phyloP scores from a whole-genome alignment of 192 early-diverging fungal species.

The Backusella westeae region DNA sequence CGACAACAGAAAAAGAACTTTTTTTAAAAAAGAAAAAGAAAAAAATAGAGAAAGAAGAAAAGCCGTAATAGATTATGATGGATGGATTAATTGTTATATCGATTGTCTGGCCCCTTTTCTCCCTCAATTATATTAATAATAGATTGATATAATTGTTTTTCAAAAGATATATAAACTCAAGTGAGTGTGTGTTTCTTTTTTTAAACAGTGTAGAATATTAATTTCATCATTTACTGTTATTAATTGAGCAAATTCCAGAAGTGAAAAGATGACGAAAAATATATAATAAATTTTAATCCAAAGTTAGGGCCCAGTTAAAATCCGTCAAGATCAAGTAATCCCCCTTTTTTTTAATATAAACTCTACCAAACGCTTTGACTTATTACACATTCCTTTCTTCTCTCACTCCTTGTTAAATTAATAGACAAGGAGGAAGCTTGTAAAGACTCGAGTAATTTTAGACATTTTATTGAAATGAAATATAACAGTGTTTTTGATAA shows the following conservation, averaged over 20 bases:
- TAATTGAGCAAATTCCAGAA: not conserved
- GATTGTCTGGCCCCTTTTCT: not conserved
- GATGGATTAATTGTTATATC: not conserved
- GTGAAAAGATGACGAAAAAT: not conserved
- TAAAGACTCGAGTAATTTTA: not conserved
- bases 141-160: conserved; percentile 5
- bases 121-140: conserved; percentile 6
- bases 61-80: not conserved
- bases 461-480: not conserved
- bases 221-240: conserved; percentile 1
- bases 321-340: not conserved
- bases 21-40: not conserved
- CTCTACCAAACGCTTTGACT: not conserved
- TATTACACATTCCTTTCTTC: not conserved
- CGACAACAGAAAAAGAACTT: not conserved
- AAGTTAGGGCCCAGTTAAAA: not conserved
- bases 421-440: not conserved
- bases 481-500: not conserved
- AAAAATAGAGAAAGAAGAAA: conserved; percentile 7
- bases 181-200: not conserved
- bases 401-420: conserved; percentile 1
- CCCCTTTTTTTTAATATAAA: not conserved
- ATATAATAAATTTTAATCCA: not conserved
- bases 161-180: not conserved
- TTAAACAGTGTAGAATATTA: not conserved